A percentile compares a stretch with the other conserved stretches of the same genome.
phyloP scores from a whole-genome alignment of 192 early-diverging fungal species.

The Radiomyces spectabilis region DNA sequence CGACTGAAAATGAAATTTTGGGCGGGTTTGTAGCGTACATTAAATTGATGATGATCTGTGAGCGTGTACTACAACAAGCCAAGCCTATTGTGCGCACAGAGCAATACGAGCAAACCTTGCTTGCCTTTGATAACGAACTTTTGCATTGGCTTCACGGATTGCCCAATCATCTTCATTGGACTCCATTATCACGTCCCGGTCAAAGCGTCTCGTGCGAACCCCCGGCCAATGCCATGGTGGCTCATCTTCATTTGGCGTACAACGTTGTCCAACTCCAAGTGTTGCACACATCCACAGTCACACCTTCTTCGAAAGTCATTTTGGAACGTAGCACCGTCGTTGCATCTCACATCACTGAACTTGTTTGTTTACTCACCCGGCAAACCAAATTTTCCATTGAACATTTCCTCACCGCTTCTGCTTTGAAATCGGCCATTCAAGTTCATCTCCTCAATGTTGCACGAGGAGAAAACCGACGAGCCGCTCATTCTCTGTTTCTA shows the following conservation, averaged over 20 bases:
- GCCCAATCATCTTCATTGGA: conserved; percentile 19
- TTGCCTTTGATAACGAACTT: conserved; percentile 17
- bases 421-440: too few relatives aligned
- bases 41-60: conserved; percentile 18
- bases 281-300: too few relatives aligned
- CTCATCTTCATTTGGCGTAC: conserved; percentile 16
- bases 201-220: background rate
- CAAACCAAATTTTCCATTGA: too few relatives aligned
- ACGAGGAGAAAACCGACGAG: too few relatives aligned
- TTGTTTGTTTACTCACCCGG: too few relatives aligned
- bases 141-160: conserved; percentile 12
- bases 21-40: conserved; percentile 20
- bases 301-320: too few relatives aligned
- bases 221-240: conserved; percentile 9
- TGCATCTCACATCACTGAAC: too few relatives aligned
- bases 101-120: conserved; percentile 12
- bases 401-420: too few relatives aligned
- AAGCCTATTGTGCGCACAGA: conserved; percentile 9
- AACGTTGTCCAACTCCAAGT: conserved; percentile 19
- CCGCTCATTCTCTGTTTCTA: too few relatives aligned
- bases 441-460: too few relatives aligned
- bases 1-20: conserved; percentile 8
- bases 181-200: background rate
- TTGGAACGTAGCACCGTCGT: too few relatives aligned
- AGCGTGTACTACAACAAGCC: conserved; percentile 10